Percentiles rank a stretch among this genome's conserved stretches.
Conservation (phyloP, 2,329 filamentous ascomycete genomes). For the Penicillium sp. region DNA sequence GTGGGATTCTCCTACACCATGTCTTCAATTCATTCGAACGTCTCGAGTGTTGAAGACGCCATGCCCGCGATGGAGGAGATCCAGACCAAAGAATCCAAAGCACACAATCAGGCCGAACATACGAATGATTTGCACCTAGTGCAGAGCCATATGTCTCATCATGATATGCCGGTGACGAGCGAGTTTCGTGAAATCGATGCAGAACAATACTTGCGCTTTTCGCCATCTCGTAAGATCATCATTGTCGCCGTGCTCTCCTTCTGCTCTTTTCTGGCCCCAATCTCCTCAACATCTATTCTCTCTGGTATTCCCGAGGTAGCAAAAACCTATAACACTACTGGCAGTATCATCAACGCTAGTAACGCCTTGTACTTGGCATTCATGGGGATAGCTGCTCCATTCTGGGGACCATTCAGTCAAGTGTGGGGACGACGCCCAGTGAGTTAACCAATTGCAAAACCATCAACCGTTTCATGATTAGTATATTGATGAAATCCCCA, state of each 20-base stretch:
- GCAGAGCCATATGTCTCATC: constrained; percentile 38
- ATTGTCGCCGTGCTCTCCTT: constrained; percentile 73
- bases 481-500: background rate
- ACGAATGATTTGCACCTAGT: constrained; percentile 34
- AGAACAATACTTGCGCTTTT: constrained; percentile 67
- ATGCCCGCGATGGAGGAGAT: constrained; percentile 13
- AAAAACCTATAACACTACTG: constrained; percentile 65
- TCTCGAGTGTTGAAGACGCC: constrained; percentile 19
- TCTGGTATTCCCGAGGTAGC: constrained; percentile 77
- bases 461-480: background rate
- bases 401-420: constrained; percentile 74
- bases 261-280: constrained; percentile 75
- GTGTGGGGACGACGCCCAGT: constrained; percentile 65
- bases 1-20: constrained; percentile 8
- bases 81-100: constrained; percentile 17
- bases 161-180: constrained; percentile 32
- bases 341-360: constrained; percentile 71
- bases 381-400: constrained; percentile 71
- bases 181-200: constrained; percentile 51
- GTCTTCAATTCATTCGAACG: constrained; percentile 11
- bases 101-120: constrained; percentile 15
- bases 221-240: constrained; percentile 63
- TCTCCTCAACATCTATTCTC: constrained; percentile 74
- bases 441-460: constrained; percentile 29
- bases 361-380: constrained; percentile 77